phyloP scores from a whole-genome alignment of 345 rosid species.

The Linum usitatissimum region DNA sequence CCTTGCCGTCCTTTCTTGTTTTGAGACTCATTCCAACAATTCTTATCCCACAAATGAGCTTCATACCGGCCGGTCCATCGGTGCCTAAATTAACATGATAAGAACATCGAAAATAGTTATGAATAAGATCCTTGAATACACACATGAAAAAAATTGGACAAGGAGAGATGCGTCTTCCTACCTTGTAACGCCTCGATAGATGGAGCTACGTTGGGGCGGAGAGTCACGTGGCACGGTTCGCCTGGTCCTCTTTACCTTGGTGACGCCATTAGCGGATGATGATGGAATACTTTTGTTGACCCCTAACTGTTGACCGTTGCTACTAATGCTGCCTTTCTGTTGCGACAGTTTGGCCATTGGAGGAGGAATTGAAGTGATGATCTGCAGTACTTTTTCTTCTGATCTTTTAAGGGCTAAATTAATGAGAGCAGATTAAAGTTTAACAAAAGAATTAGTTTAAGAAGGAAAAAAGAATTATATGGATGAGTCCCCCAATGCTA shows the following conservation, averaged over 20 bases:
- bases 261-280: slow-evolving; percentile 17
- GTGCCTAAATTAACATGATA: slow-evolving; percentile 35
- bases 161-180: neutral
- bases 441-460: slow-evolving; percentile 1
- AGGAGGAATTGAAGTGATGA: too few species aligned
- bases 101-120: too few species aligned
- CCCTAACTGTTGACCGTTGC: neutral
- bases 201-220: slow-evolving; percentile 86
- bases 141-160: neutral
- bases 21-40: slow-evolving; percentile 76
- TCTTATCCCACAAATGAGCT: slow-evolving; percentile 84
- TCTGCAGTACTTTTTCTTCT: too few species aligned
- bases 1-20: slow-evolving; percentile 87
- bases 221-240: slow-evolving; percentile 70
- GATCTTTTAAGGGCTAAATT: too few species aligned
- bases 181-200: slow-evolving; percentile 88
- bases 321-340: slow-evolving; percentile 16
- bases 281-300: too few species aligned
- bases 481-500: slow-evolving; percentile 20
- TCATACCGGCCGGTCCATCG: slow-evolving; percentile 82
- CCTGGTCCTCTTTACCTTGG: slow-evolving; percentile 61
- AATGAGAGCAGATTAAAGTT: neutral
- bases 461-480: slow-evolving; percentile 6
- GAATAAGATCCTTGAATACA: too few species aligned
- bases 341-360: slow-evolving; percentile 33